Evolutionary conservation across 75 land plant species (phyloP), one percentile per base, ranked within the genome.

Genomic region (Cupressus sempervirens): DNA sequence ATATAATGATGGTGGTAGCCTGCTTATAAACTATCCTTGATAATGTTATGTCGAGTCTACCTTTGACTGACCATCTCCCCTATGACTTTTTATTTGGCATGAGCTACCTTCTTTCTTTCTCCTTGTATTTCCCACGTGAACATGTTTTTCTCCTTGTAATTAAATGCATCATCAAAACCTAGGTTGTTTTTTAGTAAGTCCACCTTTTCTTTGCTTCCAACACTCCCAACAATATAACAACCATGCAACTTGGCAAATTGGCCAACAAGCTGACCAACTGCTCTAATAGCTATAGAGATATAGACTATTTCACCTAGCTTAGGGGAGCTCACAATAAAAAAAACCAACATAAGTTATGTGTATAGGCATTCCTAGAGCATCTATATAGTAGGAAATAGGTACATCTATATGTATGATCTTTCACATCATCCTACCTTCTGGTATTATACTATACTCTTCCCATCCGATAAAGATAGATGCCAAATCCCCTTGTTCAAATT

Each of bases 151-250:
- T 91, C 91, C 80, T 94, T 95, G 87, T 95, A 95, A 88, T 94
- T 95, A 82, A 95, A 91, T 77, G 96, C 97, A 62, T 94, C 97
- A 92, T 95, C 93, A 87, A 90, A 94, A n/a, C 97, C 94, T 77
- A 95, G 90, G 82, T 91, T 86, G 35, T 88, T 88, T 88, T 91
- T 95, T 76, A 95, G 86, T 41, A 95, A 87, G 53, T 89, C 91
- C 82, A 94, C 96, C 93, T 94, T 94, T 56, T 87, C 87, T n/a
- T 94, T 82, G 67, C 86, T 86, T 41, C 96, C 93, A 58, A 90
- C 95, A 82, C 93, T 93, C 84, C 95, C 96, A 76, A 94, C 96
- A 41, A 94, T 95, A 81, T 91, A 87, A 76, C 94, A 92, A 43
- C 96, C 96, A 82, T 76, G 36, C 40, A 89, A 56, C 87, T 91